These are phyloP conservation scores for Debaryomycetaceae sp. DNA, from an alignment of 1,139 yeast species.

Conservation along the genomic window DNA sequence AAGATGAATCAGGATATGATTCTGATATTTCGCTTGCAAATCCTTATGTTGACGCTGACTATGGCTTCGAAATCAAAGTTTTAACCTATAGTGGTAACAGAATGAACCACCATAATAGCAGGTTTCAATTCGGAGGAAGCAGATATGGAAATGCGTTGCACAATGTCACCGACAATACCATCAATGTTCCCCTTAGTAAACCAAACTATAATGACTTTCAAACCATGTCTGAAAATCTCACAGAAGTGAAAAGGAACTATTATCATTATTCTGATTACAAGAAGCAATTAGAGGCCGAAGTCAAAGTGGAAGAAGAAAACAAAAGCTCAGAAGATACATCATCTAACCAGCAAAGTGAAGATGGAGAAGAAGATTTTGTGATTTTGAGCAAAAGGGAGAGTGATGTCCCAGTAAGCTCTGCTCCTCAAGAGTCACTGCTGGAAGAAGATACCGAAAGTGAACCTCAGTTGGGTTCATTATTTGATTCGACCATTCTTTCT, in stretches of 20 bases:
- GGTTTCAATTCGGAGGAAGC: conserved; percentile 3
- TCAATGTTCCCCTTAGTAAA: conserved; percentile 26
- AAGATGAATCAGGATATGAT: conserved; percentile 29
- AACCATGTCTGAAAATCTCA: conserved; percentile 25
- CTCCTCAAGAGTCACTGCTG: conserved; percentile 10
- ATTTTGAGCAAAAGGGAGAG: conserved; percentile 22
- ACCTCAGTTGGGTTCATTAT: conserved; percentile 8
- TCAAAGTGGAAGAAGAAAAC: conserved; percentile 15
- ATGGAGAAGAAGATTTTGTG: conserved; percentile 13
- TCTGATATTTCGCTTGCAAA: conserved; percentile 52
- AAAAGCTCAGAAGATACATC: background rate
- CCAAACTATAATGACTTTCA: conserved; percentile 29
- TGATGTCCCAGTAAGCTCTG: conserved; percentile 8
- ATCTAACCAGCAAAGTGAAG: conserved; percentile 6
- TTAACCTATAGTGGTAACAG: conserved; percentile 15
- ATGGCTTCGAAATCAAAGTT: conserved; percentile 48
- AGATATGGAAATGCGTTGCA: conserved; percentile 2
- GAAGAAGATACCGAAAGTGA: conserved; percentile 17
- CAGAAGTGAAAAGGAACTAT: conserved; percentile 26
- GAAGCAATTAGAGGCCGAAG: conserved; percentile 14
- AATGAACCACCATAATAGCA: conserved; percentile 8
- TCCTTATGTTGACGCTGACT: conserved; percentile 48
- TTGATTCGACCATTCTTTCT: conserved; percentile 14
- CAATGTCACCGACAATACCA: conserved; percentile 2
- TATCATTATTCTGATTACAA: conserved; percentile 28